Evolutionary conservation across 345 rosid genomes (phyloP).

Genomic region (Aurinia saxatilis): DNA sequence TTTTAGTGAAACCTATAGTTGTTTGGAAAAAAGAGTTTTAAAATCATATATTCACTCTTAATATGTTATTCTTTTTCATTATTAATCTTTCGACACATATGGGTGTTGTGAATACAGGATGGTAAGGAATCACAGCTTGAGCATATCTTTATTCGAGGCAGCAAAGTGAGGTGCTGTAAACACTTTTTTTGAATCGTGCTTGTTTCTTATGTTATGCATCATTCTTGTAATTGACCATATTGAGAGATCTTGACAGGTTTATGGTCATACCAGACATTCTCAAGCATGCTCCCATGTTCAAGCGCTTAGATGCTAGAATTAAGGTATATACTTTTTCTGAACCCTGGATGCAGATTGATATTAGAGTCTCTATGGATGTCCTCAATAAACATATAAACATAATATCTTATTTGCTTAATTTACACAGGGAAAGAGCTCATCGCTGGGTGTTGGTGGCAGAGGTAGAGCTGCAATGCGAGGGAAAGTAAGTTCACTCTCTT

Average conservation of each 20-base stretch:
- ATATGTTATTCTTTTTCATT: too few relatives aligned
- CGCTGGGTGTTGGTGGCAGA: constrained; percentile 98
- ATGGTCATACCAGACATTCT: constrained; percentile 99
- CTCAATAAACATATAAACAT: neutral
- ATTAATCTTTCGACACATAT: too few relatives aligned
- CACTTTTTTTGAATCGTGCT: neutral
- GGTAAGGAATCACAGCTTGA: constrained; percentile 96
- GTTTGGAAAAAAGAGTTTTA: too few relatives aligned
- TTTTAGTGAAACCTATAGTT: too few relatives aligned
- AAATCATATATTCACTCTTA: too few relatives aligned
- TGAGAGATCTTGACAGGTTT: constrained; percentile 47
- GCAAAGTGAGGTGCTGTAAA: constrained; percentile 82
- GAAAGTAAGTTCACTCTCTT: constrained; percentile 48
- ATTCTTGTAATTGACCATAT: neutral
- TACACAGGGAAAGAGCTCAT: constrained; percentile 90
- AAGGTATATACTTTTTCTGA: constrained; percentile 43
- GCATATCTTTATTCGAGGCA: constrained; percentile 94
- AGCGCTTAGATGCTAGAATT: constrained; percentile 96
- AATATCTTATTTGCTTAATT: neutral
- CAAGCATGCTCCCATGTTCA: constrained; percentile 98
- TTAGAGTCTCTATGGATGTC: neutral
- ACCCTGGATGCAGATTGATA: neutral
- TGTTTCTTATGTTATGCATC: neutral
- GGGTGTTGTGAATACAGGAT: constrained; percentile 44
- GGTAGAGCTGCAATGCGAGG: constrained; percentile 99